Evolutionary conservation across 805 yeast species (phyloP).

Genomic region (Groenewaldozyma salmanticensis): DNA sequence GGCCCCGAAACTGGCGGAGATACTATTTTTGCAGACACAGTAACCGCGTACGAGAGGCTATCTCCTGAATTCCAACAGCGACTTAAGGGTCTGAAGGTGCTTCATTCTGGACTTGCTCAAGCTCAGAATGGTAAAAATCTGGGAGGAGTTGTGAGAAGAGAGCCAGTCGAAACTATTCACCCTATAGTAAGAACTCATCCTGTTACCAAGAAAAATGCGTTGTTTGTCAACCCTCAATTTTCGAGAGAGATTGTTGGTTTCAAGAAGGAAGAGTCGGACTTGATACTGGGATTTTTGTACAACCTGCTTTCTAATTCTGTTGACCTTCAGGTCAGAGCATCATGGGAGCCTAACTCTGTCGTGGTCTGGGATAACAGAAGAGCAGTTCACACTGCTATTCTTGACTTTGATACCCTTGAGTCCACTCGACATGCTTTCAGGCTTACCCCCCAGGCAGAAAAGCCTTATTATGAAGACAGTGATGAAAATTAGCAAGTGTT

Average conservation of each 20-base stretch:
- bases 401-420: constrained; percentile 48
- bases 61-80: constrained; percentile 55
- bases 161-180: constrained; percentile 41
- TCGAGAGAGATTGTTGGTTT: constrained; percentile 53
- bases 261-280: constrained; percentile 57
- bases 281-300: constrained; percentile 36
- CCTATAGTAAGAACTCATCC: constrained; percentile 55
- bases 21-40: constrained; percentile 63
- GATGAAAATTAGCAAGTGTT: no score
- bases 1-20: constrained; percentile 63
- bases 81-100: constrained; percentile 49
- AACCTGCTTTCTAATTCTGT: constrained; percentile 40
- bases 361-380: constrained; percentile 74
- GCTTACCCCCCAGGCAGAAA: constrained; percentile 67
- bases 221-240: constrained; percentile 47
- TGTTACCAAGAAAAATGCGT: constrained; percentile 47
- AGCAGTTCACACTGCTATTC: constrained; percentile 55
- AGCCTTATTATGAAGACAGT: constrained; percentile 21
- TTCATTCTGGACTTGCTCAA: constrained; percentile 55
- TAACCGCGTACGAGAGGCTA: constrained; percentile 61
- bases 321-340: constrained; percentile 62
- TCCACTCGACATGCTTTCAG: constrained; percentile 54
- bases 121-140: constrained; percentile 26
- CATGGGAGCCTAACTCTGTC: constrained; percentile 62
- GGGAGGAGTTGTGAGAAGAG: constrained; percentile 36